Evolutionary conservation across 768 basidiomycete species (phyloP).

Genomic region (Hemileccinum rubropunctum): DNA sequence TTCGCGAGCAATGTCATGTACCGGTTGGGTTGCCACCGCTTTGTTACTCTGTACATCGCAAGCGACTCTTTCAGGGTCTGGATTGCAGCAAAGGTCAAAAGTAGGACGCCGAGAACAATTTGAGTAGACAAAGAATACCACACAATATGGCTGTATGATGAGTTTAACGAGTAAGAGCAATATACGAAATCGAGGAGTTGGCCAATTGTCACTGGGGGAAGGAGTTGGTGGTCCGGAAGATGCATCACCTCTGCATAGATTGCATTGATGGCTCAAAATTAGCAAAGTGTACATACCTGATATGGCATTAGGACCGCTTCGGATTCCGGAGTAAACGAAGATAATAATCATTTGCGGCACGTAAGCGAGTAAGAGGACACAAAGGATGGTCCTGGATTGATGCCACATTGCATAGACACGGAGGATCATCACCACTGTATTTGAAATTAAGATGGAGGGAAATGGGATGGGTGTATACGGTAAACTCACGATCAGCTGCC

Average conservation of each 20-base stretch:
- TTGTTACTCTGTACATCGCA: background rate
- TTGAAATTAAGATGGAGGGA: background rate
- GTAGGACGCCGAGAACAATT: background rate
- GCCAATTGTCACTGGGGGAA: background rate
- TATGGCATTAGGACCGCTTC: background rate
- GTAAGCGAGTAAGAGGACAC: background rate
- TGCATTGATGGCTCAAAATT: too few species aligned
- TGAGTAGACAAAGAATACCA: background rate
- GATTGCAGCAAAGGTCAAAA: background rate
- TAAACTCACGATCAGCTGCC: background rate
- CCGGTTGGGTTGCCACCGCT: background rate
- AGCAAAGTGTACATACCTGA: background rate
- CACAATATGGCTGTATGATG: background rate
- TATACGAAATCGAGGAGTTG: background rate
- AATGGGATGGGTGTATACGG: too few species aligned
- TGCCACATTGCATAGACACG: background rate
- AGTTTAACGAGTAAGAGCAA: background rate
- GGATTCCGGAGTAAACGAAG: background rate
- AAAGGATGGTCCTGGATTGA: background rate
- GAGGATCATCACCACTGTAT: constrained; percentile 3
- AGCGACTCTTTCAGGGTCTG: background rate
- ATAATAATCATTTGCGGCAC: background rate
- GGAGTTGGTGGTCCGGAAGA: too few species aligned
- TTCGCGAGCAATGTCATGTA: background rate
- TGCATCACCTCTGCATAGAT: too few species aligned